Base-by-base conservation (phyloP, 139 green algal genomes). In the Volvox africanus region DNA sequence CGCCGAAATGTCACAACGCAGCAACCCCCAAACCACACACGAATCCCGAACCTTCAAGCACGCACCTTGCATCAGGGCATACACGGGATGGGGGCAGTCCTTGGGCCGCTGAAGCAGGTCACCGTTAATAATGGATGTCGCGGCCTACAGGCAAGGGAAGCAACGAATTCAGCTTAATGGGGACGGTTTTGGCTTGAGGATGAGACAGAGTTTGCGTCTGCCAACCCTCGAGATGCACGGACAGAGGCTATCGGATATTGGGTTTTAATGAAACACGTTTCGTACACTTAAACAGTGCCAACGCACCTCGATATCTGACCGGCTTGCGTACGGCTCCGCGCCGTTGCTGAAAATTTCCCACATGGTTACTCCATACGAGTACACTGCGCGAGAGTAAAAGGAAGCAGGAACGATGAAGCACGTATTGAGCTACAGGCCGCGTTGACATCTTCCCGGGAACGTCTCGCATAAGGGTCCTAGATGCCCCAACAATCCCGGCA, bases 321-420 rank as follows among this genome's bases (percentile, higher is more conserved):
- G 80, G 36, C 55, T 62, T 5, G 93, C 92, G 80, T 95, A 96
- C 1, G 94, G 94, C 92, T 95, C 93, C 14, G 62, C 80, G 14
- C 93, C 93, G 62, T 95, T 93, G 91, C 65, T 92, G 87, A 96
- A 95, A 2, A 96, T 93, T 87, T 96, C 94, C 94, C 94, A 96
- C 78, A 94, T 81, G 0, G 92, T 94, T 14, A 96, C 81, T 21
- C 93, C 94, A 87, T 94, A 96, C 30, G 94, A 93, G 87, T 92
- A 96, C 65, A 96, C 92, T 55, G 95, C 93, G 76, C 90, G 92
- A 24, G 9, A 26, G 37, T 1, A 33, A 55, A 55, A 9, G 44
- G 44, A 55, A 55, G 44, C 44, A 55, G 44, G 44, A 9, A 55
- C 5, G 44, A 55, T 55, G 44, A 55, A 55, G 44, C 44, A 55